A percentile compares a stretch with the other conserved stretches of the same genome.
These are phyloP conservation scores for Prunus dulcis DNA, from an alignment of 306 rosid species.

Conservation along the genomic window DNA sequence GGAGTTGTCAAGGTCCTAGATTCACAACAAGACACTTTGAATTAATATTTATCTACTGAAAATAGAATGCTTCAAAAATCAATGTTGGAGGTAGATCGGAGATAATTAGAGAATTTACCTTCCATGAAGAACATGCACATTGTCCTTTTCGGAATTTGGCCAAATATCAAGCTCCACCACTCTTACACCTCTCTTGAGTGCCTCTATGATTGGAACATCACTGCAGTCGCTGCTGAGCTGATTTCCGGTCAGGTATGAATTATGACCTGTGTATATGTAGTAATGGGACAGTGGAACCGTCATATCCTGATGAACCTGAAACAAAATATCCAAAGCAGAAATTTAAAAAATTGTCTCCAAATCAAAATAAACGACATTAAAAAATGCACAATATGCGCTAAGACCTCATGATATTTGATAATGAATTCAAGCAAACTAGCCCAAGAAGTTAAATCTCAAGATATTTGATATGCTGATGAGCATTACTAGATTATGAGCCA, in stretches of 20 bases:
- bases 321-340: background rate
- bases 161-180: constrained; percentile 75
- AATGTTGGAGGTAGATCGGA: background rate
- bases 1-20: constrained; percentile 68
- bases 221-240: constrained; percentile 76
- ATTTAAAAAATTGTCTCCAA: background rate
- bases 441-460: background rate
- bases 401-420: background rate
- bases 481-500: background rate
- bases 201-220: constrained; percentile 56
- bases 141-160: constrained; percentile 53
- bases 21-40: constrained; percentile 6
- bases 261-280: constrained; percentile 67
- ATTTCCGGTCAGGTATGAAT: constrained; percentile 74
- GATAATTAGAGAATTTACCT: constrained; percentile 31
- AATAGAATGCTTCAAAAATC: background rate
- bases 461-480: too few relatives aligned
- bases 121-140: constrained; percentile 67
- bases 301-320: constrained; percentile 75
- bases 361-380: background rate
- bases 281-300: constrained; percentile 62
- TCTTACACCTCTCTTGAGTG: constrained; percentile 60
- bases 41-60: background rate
- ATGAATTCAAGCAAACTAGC: background rate
- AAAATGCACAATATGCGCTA: background rate